These are phyloP conservation scores for Pachysolen tannophilus DNA, from an alignment of 805 yeast genomes.

Conservation along the genomic window DNA sequence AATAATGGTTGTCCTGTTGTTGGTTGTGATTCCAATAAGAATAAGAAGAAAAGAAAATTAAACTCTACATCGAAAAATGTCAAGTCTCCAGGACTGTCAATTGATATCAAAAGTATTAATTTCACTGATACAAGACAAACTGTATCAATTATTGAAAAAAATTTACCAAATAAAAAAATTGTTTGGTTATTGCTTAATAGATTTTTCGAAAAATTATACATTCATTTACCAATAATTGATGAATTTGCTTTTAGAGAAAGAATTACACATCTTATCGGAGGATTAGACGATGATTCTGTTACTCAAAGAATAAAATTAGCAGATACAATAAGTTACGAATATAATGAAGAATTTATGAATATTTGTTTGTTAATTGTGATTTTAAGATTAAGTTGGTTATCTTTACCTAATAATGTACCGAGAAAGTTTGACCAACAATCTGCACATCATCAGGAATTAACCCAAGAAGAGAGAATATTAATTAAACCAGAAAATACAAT, in stretches of 20 bases:
- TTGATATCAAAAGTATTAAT: conserved; percentile 25
- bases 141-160: conserved; percentile 31
- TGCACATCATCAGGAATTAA: conserved; percentile 17
- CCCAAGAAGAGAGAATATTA: conserved; percentile 22
- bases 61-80: conserved; percentile 11
- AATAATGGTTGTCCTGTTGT: conserved; percentile 12
- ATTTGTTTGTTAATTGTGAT: conserved; percentile 46
- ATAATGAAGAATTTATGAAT: conserved; percentile 36
- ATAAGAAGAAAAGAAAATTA: conserved; percentile 4
- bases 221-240: conserved; percentile 61
- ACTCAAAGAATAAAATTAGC: conserved; percentile 20
- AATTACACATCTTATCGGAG: conserved; percentile 37
- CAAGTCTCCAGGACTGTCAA: conserved; percentile 17
- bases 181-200: conserved; percentile 50
- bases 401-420: conserved; percentile 36
- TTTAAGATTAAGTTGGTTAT: conserved; percentile 47
- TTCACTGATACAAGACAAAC: conserved; percentile 32
- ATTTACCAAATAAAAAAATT: conserved; percentile 46
- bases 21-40: conserved; percentile 11
- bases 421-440: conserved; percentile 13
- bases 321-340: conserved; percentile 23
- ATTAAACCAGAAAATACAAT: conserved; percentile 33
- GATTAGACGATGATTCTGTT: conserved; percentile 21
- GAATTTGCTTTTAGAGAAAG: conserved; percentile 41
- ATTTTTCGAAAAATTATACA: conserved; percentile 52